Evolutionary conservation across 805 yeast species (phyloP).

Genomic region (Hanseniaspora pseudoguilliermondii): DNA sequence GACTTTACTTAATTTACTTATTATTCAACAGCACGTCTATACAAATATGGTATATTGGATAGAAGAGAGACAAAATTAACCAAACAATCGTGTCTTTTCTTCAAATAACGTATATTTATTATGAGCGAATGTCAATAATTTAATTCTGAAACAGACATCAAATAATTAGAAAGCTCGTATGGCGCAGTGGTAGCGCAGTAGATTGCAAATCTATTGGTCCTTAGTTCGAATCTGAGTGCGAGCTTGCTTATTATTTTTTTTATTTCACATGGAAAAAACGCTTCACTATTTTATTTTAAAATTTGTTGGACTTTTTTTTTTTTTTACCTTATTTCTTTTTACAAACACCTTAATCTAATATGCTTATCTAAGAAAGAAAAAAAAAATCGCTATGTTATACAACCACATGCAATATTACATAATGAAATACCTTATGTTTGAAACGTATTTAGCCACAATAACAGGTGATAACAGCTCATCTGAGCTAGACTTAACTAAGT

Average conservation of each 20-base stretch:
- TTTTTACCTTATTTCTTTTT: neutral
- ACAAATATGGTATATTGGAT: too few relatives aligned
- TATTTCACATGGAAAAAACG: neutral
- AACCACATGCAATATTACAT: neutral
- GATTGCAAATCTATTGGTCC: slow-evolving; percentile 99
- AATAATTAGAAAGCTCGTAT: slow-evolving; percentile 37
- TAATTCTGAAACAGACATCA: neutral
- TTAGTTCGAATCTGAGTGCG: slow-evolving; percentile 91
- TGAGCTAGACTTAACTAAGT: slow-evolving; percentile 33
- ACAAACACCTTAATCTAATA: neutral
- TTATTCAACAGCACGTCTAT: too few relatives aligned
- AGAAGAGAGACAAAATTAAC: too few relatives aligned
- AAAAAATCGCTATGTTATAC: neutral
- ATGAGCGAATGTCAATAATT: too few relatives aligned
- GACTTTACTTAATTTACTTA: too few relatives aligned
- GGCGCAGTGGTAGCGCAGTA: slow-evolving; percentile 99
- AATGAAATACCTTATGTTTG: slow-evolving; percentile 3
- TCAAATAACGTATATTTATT: too few relatives aligned
- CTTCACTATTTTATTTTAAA: neutral
- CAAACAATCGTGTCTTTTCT: too few relatives aligned
- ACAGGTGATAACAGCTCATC: neutral
- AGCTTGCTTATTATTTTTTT: slow-evolving; percentile 34
- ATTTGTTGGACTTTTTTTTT: neutral
- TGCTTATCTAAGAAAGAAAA: neutral
- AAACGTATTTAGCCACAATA: slow-evolving; percentile 2